A percentile compares a stretch with the other conserved stretches of the same genome.
Evolutionary conservation across 2,329 filamentous ascomycete genomes (phyloP).

Genomic region (Ceratocystis variospora): DNA sequence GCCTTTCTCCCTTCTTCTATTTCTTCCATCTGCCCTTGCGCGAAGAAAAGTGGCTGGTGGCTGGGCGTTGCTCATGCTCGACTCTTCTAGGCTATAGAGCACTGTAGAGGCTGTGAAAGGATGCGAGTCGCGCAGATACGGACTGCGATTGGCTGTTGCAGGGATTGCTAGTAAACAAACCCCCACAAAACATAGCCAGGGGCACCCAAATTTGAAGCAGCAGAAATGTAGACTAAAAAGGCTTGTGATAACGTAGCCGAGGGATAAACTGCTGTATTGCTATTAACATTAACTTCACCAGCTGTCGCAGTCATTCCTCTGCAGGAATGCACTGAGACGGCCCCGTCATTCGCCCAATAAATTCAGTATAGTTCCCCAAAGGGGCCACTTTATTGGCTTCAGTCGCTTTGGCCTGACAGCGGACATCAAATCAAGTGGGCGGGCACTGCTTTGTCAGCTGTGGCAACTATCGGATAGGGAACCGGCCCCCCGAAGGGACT

Average conservation of each 20-base stretch:
- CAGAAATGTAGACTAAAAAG: background rate
- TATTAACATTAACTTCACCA: background rate
- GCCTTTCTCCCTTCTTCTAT: constrained; percentile 1
- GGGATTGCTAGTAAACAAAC: constrained; percentile 18
- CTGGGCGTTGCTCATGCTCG: constrained; percentile 7
- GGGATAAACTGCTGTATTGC: background rate
- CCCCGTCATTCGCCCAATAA: background rate
- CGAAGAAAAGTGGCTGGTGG: constrained; percentile 5
- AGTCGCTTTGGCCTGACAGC: background rate
- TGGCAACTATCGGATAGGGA: background rate
- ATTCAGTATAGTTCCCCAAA: background rate
- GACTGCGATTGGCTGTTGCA: constrained; percentile 12
- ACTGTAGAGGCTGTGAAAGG: constrained; percentile 7
- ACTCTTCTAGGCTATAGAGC: background rate
- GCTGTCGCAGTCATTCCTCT: background rate
- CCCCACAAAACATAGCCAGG: constrained; percentile 11
- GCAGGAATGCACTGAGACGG: background rate
- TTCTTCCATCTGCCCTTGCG: constrained; percentile 7
- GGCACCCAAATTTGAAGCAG: background rate
- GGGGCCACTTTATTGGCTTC: background rate
- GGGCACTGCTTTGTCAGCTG: background rate
- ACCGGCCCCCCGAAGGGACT: background rate
- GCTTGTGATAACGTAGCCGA: constrained; percentile 6
- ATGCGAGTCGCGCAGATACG: constrained; percentile 4
- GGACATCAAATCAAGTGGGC: background rate